Evolutionary conservation across 768 basidiomycete genomes (phyloP), one percentile per base, ranked within the genome.

Genomic region (Rhizopogon roseolus): DNA sequence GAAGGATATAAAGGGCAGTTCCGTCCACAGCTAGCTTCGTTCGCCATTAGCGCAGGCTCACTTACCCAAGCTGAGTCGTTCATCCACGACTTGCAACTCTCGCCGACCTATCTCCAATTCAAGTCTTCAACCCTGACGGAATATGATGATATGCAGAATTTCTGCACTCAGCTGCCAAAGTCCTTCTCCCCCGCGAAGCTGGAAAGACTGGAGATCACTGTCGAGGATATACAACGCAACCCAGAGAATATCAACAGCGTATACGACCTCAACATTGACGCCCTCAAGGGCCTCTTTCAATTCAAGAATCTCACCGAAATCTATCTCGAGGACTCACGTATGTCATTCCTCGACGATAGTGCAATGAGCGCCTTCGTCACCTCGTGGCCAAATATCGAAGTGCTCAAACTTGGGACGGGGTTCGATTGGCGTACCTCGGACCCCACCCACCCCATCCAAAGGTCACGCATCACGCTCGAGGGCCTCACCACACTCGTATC

Each of bases 281-380:
- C 42, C 6, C 41, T 57, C 14, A 38, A 41, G 16, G 37, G 48
- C 11, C 49, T 53, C 22, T 22, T 57, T 36, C 9, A 8, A 28
- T 57, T 57, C 45, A 42, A 41, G 27, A 54, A 54, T 43, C 49
- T 53, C 41, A 32, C 43, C 17, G 22, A 9, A 27, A 7, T 50
- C 13, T 29, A 9, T 9, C 52, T 53, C 27, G 52, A 45, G 36
- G 39, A 45, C 42, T 40, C 39, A 17, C 41, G 41, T 7, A 49
- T 41, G 39, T 39, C 42, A 6, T 10, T 6, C 6, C 25, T 49
- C 10, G 34, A 52, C 43, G 57, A 57, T 27, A 29, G 32, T 9
- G 45, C 22, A 27, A 44, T 19, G 19, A 40, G 10, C n/a, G 8
- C n/a, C 10, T 37, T 57, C 10, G 50, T 45, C 27, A 27, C 49